Evolutionary conservation across 1,284 basidiomycete species (phyloP).

Genomic region (Melampsora larici-populina): DNA sequence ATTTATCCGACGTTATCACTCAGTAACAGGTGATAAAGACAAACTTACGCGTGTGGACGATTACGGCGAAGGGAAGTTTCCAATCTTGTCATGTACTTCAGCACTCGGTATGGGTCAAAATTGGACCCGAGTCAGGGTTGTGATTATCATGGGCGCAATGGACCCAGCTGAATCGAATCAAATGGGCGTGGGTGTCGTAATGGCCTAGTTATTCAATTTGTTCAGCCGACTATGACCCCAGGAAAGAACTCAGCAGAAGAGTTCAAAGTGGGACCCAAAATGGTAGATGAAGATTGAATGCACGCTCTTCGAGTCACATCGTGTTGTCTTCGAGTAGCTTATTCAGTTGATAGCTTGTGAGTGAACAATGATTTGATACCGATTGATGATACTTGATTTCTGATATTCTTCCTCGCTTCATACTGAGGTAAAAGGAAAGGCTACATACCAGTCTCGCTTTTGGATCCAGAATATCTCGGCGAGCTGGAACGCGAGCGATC

Average conservation of each 20-base stretch:
- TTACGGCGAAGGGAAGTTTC: too few relatives aligned
- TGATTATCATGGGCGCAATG: neutral
- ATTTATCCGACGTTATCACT: neutral
- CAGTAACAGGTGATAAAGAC: neutral
- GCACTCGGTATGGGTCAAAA: constrained; percentile 21
- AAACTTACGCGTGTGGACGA: too few relatives aligned
- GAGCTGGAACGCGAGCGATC: too few relatives aligned
- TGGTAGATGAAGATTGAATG: constrained; percentile 11
- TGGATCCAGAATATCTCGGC: too few relatives aligned
- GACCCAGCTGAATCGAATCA: neutral
- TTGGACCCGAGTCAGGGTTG: constrained; percentile 15
- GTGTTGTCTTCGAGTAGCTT: neutral
- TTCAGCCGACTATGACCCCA: neutral
- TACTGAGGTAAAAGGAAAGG: too few relatives aligned
- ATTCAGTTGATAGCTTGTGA: too few relatives aligned
- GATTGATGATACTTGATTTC: too few relatives aligned
- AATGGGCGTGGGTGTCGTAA: neutral
- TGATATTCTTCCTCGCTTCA: too few relatives aligned
- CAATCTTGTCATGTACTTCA: constrained; percentile 4
- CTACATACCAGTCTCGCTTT: too few relatives aligned
- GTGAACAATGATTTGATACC: too few relatives aligned
- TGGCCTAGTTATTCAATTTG: neutral
- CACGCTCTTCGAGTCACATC: constrained; percentile 7
- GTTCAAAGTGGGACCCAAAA: too few relatives aligned
- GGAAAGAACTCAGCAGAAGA: too few relatives aligned